These are phyloP conservation scores for Parafenestella ontariensis DNA, from an alignment of 2,329 filamentous ascomycete species.

Conservation along the genomic window DNA sequence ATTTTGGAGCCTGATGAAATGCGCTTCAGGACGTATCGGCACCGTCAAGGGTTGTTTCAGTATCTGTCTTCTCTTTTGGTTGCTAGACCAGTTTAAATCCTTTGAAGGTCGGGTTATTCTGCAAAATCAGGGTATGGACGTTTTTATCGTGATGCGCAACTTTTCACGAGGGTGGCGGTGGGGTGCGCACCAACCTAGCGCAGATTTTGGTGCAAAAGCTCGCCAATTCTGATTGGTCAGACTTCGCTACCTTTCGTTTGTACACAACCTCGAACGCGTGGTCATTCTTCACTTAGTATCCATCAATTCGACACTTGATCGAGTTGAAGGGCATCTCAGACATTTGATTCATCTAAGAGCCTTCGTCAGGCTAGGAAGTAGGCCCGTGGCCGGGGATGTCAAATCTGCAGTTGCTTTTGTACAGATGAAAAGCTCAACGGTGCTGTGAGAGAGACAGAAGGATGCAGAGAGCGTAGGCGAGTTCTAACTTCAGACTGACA, in stretches of 20 bases:
- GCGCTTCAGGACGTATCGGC: not conserved
- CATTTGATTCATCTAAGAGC: too few species aligned
- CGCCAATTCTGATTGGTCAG: constrained; percentile 11
- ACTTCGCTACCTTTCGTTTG: not conserved
- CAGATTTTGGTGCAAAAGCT: constrained; percentile 6
- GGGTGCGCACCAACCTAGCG: constrained; percentile 8
- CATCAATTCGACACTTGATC: too few species aligned
- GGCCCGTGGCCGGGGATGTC: too few species aligned
- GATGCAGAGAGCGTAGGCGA: too few species aligned
- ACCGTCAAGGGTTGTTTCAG: not conserved
- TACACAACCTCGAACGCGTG: too few species aligned
- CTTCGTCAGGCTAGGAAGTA: too few species aligned
- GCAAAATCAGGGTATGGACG: not conserved
- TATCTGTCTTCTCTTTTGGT: not conserved
- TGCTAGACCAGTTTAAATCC: not conserved
- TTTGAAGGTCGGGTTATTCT: not conserved
- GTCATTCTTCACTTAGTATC: too few species aligned
- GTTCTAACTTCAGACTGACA: too few species aligned
- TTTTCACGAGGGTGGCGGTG: constrained; percentile 27
- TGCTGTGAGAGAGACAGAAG: too few species aligned
- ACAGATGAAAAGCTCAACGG: too few species aligned
- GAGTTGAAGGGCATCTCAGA: too few species aligned
- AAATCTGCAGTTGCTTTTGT: too few species aligned
- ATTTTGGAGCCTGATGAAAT: constrained; percentile 11
- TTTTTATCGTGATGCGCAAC: constrained; percentile 13